Conservation (phyloP, 176 grass and related monocot genomes). For the Echinochloa phyllopogon region DNA sequence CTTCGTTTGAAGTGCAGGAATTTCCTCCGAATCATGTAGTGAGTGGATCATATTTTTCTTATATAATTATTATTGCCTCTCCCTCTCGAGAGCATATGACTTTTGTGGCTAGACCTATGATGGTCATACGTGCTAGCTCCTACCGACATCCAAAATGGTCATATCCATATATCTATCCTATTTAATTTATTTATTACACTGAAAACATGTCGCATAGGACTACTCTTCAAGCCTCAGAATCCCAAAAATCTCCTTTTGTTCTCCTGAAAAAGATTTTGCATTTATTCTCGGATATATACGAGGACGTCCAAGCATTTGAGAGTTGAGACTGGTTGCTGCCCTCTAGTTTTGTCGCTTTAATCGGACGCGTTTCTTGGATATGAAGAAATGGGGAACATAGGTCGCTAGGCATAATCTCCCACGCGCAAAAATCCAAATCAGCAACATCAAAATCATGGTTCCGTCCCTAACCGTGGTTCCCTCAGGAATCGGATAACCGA, state of each 20-base stretch:
- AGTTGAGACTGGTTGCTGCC: not conserved
- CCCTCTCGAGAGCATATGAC: not conserved
- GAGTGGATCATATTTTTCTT: not conserved
- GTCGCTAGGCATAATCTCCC: not conserved
- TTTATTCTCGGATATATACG: not conserved
- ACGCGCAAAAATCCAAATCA: conserved; percentile 34
- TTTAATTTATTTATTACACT: not conserved
- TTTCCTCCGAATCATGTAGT: not conserved
- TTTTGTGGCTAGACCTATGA: not conserved
- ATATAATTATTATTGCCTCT: not conserved
- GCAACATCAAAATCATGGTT: not conserved
- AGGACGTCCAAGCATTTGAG: not conserved
- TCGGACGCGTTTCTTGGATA: conserved; percentile 48
- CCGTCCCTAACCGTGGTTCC: not conserved
- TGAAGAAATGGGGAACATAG: conserved; percentile 6
- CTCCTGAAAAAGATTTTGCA: not conserved
- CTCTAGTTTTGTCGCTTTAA: not conserved
- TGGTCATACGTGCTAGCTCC: too few species aligned
- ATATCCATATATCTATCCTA: too few species aligned
- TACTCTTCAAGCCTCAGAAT: not conserved
- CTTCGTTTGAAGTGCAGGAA: not conserved
- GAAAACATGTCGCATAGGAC: not conserved
- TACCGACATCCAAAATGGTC: not conserved
- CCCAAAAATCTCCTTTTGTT: not conserved
- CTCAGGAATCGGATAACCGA: not conserved